Base-by-base conservation (phyloP, 768 basidiomycete genomes). In the Clathrus columnatus region DNA sequence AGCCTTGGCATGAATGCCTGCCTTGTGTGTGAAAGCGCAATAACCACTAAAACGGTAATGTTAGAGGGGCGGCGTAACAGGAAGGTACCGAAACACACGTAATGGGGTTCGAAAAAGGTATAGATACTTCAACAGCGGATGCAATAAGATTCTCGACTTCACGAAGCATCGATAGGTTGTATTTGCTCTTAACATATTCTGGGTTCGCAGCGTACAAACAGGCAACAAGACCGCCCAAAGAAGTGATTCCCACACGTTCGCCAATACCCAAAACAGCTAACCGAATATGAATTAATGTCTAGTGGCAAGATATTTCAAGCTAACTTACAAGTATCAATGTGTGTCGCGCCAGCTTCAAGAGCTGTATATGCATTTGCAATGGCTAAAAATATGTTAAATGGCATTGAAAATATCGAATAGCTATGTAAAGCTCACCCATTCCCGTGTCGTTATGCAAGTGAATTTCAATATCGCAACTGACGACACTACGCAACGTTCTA, bases 21-120 rank as follows among this genome's bases (percentile, higher is more conserved):
- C 96, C 85, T 99, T 98, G 84, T 98, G 96, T 24, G 96, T 99
- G 77, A 99, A 99, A 3, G 96, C 96, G 67, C 96, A 98, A 73
- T 97, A 99, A 16, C 96, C 96, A 54, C 94, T 97, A 61, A 4
- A 30, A 44, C 8, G 6, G 41, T 42, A 46, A 54, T 21, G 23
- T 18, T 42, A 45, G 4, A 48, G 5, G 16, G 21, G 11, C 29
- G n/a, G 11, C 4, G 27, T 6, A 10, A 49, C 21, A 24, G 56
- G 28, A 27, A n/a, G 27, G 6, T 27, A 10, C 32, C 5, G 45
- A 30, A 57, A 72, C 78, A 48, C 72, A 89, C 85, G 89, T 91
- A 66, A 93, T 87, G 30, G 91, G 90, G 73, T 95, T 95, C 82
- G 87, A 89, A 78, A 98, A 99, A 20, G 96, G 96, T 44, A 99